phyloP scores from a whole-genome alignment of 2,329 filamentous ascomycete species.

The Aspergillus ochraceus region DNA sequence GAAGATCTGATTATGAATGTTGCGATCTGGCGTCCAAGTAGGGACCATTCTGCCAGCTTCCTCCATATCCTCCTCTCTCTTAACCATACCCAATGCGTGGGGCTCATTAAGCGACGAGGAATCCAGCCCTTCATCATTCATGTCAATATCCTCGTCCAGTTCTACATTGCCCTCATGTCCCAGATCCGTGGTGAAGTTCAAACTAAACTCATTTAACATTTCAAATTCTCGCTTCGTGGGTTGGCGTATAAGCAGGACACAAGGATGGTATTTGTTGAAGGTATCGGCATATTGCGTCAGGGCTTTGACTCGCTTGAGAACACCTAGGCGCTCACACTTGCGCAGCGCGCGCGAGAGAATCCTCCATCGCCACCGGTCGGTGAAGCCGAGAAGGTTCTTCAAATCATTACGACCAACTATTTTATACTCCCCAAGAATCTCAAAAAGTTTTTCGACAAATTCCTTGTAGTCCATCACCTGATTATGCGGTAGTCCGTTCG shows the following conservation, averaged over 20 bases:
- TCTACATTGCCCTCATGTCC: constrained; percentile 31
- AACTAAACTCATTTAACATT: constrained; percentile 40
- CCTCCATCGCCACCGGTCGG: constrained; percentile 39
- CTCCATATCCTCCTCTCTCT: constrained; percentile 25
- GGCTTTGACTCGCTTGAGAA: constrained; percentile 45
- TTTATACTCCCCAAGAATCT: constrained; percentile 50
- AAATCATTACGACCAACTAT: constrained; percentile 56
- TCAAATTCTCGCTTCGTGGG: constrained; percentile 40
- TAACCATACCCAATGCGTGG: constrained; percentile 11
- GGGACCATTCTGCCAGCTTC: constrained; percentile 44
- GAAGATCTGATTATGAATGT: constrained; percentile 54
- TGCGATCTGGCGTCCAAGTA: constrained; percentile 56
- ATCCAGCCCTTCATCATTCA: constrained; percentile 16
- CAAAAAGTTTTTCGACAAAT: constrained; percentile 51
- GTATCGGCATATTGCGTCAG: constrained; percentile 41
- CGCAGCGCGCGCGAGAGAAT: constrained; percentile 45
- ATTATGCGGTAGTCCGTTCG: constrained; percentile 12
- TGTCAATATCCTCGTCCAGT: constrained; percentile 37
- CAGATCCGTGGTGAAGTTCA: constrained; percentile 26
- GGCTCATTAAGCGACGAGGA: constrained; percentile 4
- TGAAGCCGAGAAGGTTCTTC: constrained; percentile 47
- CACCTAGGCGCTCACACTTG: constrained; percentile 48
- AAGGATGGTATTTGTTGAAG: constrained; percentile 39
- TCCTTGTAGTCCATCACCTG: constrained; percentile 50
- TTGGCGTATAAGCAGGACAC: constrained; percentile 45